Evolutionary conservation across 2,329 filamentous ascomycete species (phyloP), one percentile per base, ranked within the genome.

Genomic region (Pseudogymnoascus sp.): DNA sequence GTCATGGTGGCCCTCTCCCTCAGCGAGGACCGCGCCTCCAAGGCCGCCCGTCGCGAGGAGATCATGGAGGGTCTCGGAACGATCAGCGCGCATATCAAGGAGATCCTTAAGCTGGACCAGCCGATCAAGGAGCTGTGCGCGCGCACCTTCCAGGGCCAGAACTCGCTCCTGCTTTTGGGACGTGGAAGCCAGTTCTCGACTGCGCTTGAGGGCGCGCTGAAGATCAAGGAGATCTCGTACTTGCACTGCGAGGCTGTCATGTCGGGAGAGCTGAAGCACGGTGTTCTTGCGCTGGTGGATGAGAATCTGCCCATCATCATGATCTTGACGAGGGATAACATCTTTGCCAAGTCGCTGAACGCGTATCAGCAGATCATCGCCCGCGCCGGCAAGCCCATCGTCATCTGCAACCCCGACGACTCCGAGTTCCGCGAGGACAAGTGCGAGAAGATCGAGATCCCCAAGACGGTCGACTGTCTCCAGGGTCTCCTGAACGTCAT

Each of bases 171-270:
- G 66, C 85, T 99, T 62, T 84, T 99, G 65, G 94, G 94, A 65
- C 90, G 94, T 82, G 94, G 94, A 69, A 91, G 91, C 75, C 94
- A 99, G 80, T 96, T 92, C 82, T 92, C 93, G 64, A 99, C 94
- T 71, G 94, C 94, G 62, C 86, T 99, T 22, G 94, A 99, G 82
- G 94, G 91, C 78, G 94, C 94, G 59, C 83, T 99, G 70, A 99
- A 99, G 84, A 99, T 99, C 79, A 99, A 99, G 85, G 94, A 99
- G 80, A 99, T 99, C 72, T 97, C 93, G 16, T 99, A 99, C 79
- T 90, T 99, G 64, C 94, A 99, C 79, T 99, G 94, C 78, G 94
- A 99, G 81, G 94, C 94, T 71, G 94, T 99, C 82, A 99, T 99
- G 94, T 97, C 94, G 67, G 94, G 94, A 78, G 94, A 99, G 80